A percentile compares a stretch with the other conserved stretches of the same genome.
phyloP scores from a whole-genome alignment of 2,329 filamentous ascomycete genomes.

The Alternaria viburni region DNA sequence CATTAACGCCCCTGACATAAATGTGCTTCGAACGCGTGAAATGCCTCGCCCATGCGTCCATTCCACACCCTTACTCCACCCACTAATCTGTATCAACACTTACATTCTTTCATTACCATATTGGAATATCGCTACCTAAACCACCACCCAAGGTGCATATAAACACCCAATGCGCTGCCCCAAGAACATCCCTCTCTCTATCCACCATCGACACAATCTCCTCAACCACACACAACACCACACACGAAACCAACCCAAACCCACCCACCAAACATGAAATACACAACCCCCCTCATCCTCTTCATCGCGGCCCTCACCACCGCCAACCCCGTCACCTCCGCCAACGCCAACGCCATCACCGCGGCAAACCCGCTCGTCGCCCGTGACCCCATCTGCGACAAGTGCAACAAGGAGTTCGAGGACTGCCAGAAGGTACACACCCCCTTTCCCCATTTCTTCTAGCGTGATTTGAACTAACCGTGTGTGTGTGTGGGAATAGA shows the following conservation, averaged over 20 bases:
- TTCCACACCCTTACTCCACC: background rate
- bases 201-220: background rate
- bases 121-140: background rate
- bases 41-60: background rate
- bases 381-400: background rate
- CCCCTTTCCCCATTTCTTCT: too few species aligned
- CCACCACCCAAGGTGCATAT: background rate
- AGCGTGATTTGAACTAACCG: background rate
- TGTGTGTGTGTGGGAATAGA: background rate
- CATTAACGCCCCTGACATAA: background rate
- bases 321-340: background rate
- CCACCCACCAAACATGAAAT: background rate
- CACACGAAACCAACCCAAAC: background rate
- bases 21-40: background rate
- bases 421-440: background rate
- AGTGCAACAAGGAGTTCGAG: background rate
- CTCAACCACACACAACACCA: background rate
- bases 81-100: background rate
- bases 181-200: background rate
- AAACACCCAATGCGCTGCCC: background rate
- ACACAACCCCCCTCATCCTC: background rate
- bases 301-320: background rate
- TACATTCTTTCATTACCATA: background rate
- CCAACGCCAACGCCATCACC: background rate
- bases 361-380: background rate